phyloP scores from a whole-genome alignment of 306 rosid genomes.

The Luffa aegyptiaca region DNA sequence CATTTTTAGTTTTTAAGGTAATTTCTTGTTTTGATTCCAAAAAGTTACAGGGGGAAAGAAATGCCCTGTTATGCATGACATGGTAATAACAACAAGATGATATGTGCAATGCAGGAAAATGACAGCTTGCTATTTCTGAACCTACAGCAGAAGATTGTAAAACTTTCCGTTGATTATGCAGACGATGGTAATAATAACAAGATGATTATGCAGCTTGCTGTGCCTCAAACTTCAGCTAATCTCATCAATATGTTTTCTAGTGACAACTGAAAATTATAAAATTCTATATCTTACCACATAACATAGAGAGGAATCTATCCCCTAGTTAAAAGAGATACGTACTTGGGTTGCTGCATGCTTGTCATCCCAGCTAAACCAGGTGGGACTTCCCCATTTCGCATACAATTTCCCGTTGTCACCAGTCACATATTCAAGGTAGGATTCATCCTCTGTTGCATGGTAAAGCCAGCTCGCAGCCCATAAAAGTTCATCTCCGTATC shows the following conservation, averaged over 20 bases:
- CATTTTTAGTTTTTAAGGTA: background rate
- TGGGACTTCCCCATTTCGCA: constrained; percentile 72
- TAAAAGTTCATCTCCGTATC: constrained; percentile 86
- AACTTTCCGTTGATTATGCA: no score
- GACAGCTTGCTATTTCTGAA: background rate
- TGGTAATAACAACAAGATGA: background rate
- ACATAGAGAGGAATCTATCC: background rate
- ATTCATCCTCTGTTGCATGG: constrained; percentile 69
- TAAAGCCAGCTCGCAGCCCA: constrained; percentile 99
- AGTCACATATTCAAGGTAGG: constrained; percentile 60
- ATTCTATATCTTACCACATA: background rate
- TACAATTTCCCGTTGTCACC: constrained; percentile 50
- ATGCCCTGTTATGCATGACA: background rate
- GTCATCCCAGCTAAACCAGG: constrained; percentile 99
- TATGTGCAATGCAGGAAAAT: background rate
- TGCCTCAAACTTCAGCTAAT: background rate
- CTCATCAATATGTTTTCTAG: background rate
- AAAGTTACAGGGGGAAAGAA: background rate
- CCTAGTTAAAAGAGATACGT: background rate
- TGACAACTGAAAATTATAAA: background rate
- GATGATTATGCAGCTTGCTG: no score
- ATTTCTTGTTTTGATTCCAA: background rate
- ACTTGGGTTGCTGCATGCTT: constrained; percentile 96
- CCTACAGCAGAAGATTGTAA: background rate
- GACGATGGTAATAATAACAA: no score